A percentile compares a stretch with the other conserved stretches of the same genome.
Conservation (phyloP, 2,329 filamentous ascomycete genomes). For the Zymoseptoria crescenta region DNA sequence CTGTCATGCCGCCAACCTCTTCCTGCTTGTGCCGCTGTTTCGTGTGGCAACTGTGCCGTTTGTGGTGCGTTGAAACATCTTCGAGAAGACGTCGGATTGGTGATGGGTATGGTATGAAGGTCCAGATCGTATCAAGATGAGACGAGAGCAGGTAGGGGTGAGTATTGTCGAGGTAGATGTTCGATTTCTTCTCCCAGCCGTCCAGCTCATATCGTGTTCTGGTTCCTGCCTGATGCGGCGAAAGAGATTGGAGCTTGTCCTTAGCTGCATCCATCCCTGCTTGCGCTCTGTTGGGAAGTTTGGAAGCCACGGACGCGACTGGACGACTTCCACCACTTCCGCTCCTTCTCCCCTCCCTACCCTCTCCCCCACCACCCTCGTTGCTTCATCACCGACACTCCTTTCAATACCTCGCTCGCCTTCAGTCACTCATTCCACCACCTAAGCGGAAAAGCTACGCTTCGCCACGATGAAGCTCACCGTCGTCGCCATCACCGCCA, state of each 20-base stretch:
- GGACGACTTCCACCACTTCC: background rate
- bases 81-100: too few relatives aligned
- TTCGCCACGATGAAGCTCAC: background rate
- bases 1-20: background rate
- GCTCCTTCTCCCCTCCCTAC: background rate
- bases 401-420: background rate
- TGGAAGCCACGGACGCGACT: background rate
- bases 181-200: background rate
- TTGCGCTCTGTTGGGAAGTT: background rate
- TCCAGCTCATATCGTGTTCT: background rate
- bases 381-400: background rate
- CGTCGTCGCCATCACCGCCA: background rate
- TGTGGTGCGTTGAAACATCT: too few relatives aligned
- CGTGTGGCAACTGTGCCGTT: too few relatives aligned
- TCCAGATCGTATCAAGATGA: background rate
- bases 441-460: background rate
- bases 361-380: background rate
- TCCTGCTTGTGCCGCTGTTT: background rate
- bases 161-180: background rate
- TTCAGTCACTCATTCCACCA: background rate
- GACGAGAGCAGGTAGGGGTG: background rate
- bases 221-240: background rate
- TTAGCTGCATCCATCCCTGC: background rate
- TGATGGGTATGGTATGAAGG: background rate
- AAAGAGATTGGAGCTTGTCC: background rate